Conservation (phyloP, 2,329 filamentous ascomycete species). For the Trichoderma citrinoviride region DNA sequence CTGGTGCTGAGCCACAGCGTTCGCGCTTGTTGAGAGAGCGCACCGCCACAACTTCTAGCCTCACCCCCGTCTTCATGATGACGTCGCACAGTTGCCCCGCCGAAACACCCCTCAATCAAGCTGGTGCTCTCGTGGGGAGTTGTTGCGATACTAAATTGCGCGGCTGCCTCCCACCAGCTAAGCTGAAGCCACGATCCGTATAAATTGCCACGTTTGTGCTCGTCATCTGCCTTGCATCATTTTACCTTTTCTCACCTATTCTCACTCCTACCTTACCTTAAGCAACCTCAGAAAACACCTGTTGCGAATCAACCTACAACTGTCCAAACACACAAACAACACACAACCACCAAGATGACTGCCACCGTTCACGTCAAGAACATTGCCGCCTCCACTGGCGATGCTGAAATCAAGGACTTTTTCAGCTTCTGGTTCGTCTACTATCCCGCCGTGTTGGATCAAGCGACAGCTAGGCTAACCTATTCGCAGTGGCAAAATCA, state of each 20-base stretch:
- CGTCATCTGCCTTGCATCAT: not conserved
- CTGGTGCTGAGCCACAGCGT: conserved; percentile 5
- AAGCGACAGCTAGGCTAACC: conserved; percentile 25
- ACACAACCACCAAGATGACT: not conserved
- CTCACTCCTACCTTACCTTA: not conserved
- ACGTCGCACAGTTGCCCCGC: conserved; percentile 23
- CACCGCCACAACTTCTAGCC: conserved; percentile 20
- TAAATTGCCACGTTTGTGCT: conserved; percentile 17
- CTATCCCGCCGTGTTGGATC: not conserved
- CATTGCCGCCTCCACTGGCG: conserved; percentile 76
- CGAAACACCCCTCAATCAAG: conserved; percentile 16
- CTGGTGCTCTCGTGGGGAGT: not conserved
- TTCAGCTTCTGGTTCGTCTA: conserved; percentile 84
- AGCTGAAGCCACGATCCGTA: conserved; percentile 15
- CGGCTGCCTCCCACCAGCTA: conserved; percentile 7
- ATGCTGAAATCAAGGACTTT: conserved; percentile 93
- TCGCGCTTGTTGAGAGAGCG: not conserved
- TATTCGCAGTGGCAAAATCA: conserved; percentile 77
- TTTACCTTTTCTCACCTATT: conserved; percentile 4
- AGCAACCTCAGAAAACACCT: too few species aligned
- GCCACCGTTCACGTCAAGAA: conserved; percentile 81
- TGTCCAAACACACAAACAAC: too few species aligned
- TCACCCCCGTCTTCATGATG: conserved; percentile 22
- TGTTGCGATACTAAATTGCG: conserved; percentile 16
- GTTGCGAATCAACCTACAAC: too few species aligned